Conservation (phyloP, 345 rosid genomes). For the Boechera stricta region DNA sequence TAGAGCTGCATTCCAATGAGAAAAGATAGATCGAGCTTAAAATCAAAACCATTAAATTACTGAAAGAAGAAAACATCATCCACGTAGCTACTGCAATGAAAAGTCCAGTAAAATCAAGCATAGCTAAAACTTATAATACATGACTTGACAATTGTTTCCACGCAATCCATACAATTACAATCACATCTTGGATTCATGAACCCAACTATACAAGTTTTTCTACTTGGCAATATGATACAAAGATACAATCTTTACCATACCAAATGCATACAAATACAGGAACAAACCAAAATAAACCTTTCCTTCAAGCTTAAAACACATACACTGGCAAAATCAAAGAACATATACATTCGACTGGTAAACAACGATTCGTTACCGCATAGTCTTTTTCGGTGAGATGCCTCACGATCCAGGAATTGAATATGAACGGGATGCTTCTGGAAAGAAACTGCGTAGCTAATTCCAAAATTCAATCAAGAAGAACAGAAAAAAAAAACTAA, state of each 20-base stretch:
- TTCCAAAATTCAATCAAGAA: conserved; percentile 14
- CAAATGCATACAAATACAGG: neutral
- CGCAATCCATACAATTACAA: neutral
- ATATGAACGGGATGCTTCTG: conserved; percentile 85
- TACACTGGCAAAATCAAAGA: conserved; percentile 29
- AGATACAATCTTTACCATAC: neutral
- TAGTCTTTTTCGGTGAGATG: conserved; percentile 73
- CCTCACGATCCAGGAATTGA: conserved; percentile 90
- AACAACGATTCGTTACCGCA: conserved; percentile 58
- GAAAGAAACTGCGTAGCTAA: conserved; percentile 83
- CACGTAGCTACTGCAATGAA: neutral
- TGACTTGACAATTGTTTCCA: conserved; percentile 1
- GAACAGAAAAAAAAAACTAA: neutral
- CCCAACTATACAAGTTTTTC: neutral
- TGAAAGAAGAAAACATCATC: conserved; percentile 11
- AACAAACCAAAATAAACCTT: neutral
- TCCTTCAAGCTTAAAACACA: conserved; percentile 5
- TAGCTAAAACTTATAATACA: neutral
- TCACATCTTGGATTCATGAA: neutral
- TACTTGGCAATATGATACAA: neutral
- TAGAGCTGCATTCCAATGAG: conserved; percentile 59
- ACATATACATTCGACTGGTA: neutral
- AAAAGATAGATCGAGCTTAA: conserved; percentile 14
- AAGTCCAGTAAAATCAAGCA: neutral
- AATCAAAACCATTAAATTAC: neutral